Conservation (phyloP, 1,284 basidiomycete genomes). For the Papiliotrema terrestris region DNA sequence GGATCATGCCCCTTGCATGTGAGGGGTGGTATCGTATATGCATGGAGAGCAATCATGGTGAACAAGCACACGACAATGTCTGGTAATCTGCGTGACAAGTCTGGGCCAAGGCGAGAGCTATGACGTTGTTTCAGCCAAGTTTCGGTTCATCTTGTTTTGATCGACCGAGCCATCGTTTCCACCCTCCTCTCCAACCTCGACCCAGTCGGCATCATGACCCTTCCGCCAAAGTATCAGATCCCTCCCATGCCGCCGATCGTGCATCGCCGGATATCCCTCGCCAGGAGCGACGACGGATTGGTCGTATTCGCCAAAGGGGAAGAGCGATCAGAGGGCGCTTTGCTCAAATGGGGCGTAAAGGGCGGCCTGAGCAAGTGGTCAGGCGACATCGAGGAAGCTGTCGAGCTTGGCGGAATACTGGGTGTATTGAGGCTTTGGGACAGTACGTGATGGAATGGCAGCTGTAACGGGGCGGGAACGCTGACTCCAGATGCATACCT, state of each 20-base stretch:
- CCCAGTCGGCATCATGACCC: background rate
- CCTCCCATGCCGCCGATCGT: constrained; percentile 4
- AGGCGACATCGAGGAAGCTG: constrained; percentile 12
- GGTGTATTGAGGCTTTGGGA: constrained; percentile 48
- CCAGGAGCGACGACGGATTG: background rate
- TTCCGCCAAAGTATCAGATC: background rate
- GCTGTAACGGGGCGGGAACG: background rate
- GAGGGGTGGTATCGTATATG: background rate
- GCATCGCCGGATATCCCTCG: constrained; percentile 1
- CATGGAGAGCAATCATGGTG: too few species aligned
- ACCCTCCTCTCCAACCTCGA: background rate
- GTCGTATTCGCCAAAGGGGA: background rate
- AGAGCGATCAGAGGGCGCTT: background rate
- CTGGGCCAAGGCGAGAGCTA: too few species aligned
- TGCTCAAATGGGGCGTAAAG: constrained; percentile 16
- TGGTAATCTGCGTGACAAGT: too few species aligned
- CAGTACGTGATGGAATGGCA: constrained; percentile 21
- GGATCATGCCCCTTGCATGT: background rate
- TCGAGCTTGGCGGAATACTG: constrained; percentile 44
- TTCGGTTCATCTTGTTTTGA: too few species aligned
- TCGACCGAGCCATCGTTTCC: background rate
- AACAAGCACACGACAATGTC: too few species aligned
- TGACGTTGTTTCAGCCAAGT: too few species aligned
- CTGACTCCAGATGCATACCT: constrained; percentile 40
- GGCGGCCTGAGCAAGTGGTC: constrained; percentile 28